Evolutionary conservation across 495 filamentous ascomycete genomes (phyloP), one percentile per base, ranked within the genome.

Genomic region (Penicillium desertorum): DNA sequence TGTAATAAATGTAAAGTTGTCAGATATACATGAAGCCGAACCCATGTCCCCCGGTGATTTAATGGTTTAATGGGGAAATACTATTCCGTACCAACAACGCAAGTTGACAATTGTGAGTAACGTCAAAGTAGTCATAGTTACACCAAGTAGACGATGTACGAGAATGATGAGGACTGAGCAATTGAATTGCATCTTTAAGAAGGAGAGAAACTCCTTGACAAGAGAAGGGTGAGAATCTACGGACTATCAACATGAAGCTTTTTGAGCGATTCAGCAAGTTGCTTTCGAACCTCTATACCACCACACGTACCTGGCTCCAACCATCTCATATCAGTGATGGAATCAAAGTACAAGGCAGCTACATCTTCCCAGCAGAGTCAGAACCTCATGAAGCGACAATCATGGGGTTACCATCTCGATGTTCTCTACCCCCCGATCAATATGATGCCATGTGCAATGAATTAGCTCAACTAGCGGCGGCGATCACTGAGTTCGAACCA

Each of bases 401-500:
- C 16, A 57, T 67, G 9, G 61, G 64, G 1, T 67, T 67, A 36
- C 64, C 64, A 16, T 67, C 64, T 14, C 54, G 44, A 11, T 55
- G 43, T 14, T 67, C 64, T 6, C 42, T 57, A 10, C 53, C 58
- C 2, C 61, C 56, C 1, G 47, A 54, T 27, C 49, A 62, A 22
- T 67, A 62, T 45, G 58, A 62, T 27, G 56, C 49, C 12, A 45
- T 61, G 23, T 67, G 64, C 47, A 47, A 53, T 9, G 65, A 68
- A 46, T 43, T 68, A 16, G 46, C 51, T 10, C 54, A 59, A 27
- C 56, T 68, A 11, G 65, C 62, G 2, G 45, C 55, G 7, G 56
- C 55, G 3, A 63, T 68, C 34, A 43, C 63, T 3, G 58, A 60
- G 9, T 70, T 70, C 17, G 67, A 70, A 45, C 65, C 61, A 3